phyloP scores from a whole-genome alignment of 192 early-diverging fungal genomes.

The Linnemannia hyalina region DNA sequence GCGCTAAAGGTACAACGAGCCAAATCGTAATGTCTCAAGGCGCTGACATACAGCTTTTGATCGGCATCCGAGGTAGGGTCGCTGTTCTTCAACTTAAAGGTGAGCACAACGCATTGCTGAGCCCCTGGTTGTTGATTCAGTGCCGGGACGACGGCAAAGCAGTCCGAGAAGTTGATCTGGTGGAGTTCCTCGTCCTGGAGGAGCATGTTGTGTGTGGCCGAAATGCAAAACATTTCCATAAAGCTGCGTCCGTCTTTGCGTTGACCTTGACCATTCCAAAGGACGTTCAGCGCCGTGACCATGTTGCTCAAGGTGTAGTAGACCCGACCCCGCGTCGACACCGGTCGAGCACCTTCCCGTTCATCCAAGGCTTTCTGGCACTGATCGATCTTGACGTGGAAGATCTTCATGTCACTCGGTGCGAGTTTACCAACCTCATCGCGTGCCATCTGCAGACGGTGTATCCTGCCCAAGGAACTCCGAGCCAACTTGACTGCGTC shows the following conservation, averaged over 20 bases:
- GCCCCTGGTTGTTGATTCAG: neutral
- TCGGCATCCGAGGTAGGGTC: neutral
- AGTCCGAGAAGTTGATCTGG: neutral
- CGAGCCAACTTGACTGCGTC: neutral
- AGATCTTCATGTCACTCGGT: neutral
- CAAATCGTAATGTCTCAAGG: neutral
- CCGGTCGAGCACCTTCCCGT: neutral
- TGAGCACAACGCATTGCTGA: neutral
- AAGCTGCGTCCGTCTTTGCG: neutral
- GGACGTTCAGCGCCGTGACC: neutral
- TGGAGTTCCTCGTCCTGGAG: neutral
- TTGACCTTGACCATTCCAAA: neutral
- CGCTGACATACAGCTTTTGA: neutral
- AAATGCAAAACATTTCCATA: constrained; percentile 1
- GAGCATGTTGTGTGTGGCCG: neutral
- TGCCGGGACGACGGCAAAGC: neutral
- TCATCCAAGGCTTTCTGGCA: neutral
- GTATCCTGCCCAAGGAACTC: neutral
- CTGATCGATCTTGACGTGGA: neutral
- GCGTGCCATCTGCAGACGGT: neutral
- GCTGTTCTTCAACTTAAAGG: neutral
- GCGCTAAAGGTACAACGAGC: neutral
- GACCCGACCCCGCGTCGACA: neutral
- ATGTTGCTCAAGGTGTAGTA: neutral
- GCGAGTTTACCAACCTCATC: neutral